phyloP scores from a whole-genome alignment of 2,329 filamentous ascomycete genomes.

The Neofusicoccum umdonicola region DNA sequence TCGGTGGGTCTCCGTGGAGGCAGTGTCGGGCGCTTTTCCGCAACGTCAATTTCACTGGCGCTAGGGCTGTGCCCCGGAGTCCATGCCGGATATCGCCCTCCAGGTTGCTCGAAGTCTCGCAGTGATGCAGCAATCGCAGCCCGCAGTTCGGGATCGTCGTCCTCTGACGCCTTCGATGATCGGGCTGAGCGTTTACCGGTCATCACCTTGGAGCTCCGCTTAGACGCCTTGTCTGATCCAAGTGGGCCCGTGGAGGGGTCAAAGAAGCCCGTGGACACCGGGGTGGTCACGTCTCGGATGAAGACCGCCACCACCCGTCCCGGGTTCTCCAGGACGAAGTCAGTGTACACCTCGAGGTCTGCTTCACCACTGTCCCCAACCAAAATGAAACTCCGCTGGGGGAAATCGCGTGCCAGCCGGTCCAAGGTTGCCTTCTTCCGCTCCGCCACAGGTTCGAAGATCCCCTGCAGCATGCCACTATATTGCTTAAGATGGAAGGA shows the following conservation, averaged over 20 bases:
- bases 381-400: slow-evolving; percentile 81
- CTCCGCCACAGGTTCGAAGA: slow-evolving; percentile 96
- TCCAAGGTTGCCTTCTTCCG: slow-evolving; percentile 87
- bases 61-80: slow-evolving; percentile 33
- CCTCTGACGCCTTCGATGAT: slow-evolving; percentile 28
- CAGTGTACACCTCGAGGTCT: slow-evolving; percentile 94
- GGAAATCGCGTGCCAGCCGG: slow-evolving; percentile 84
- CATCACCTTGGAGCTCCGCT: slow-evolving; percentile 19
- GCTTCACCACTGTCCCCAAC: slow-evolving; percentile 96
- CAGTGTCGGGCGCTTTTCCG: slow-evolving; percentile 33
- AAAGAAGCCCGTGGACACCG: slow-evolving; percentile 72
- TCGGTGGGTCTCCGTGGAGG: slow-evolving; percentile 34
- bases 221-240: slow-evolving; percentile 29
- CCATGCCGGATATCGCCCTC: slow-evolving; percentile 24
- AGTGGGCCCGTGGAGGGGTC: slow-evolving; percentile 56
- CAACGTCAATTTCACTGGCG: slow-evolving; percentile 35
- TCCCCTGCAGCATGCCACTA: slow-evolving; percentile 93
- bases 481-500: slow-evolving; percentile 97
- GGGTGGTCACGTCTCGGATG: slow-evolving; percentile 91
- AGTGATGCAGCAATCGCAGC: slow-evolving; percentile 50
- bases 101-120: slow-evolving; percentile 43
- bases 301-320: slow-evolving; percentile 83
- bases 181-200: slow-evolving; percentile 18
- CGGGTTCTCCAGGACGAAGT: slow-evolving; percentile 81
- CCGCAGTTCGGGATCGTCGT: slow-evolving; percentile 48